phyloP scores from a whole-genome alignment of 1,284 basidiomycete genomes.

The Ceratobasidium sp. region DNA sequence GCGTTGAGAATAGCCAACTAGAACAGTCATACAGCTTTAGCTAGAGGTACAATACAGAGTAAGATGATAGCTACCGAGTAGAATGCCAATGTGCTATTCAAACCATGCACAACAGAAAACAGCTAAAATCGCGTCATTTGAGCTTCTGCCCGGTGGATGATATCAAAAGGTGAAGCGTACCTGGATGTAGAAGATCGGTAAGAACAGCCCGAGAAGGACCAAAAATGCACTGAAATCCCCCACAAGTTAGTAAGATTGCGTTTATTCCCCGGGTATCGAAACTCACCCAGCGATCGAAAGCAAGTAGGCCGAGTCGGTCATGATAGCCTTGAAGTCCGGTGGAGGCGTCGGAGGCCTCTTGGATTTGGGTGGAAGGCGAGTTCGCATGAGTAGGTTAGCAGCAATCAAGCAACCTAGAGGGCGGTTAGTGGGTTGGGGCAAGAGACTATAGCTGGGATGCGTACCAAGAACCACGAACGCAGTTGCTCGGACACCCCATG shows the following conservation, averaged over 20 bases:
- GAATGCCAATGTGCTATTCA: conserved; percentile 36
- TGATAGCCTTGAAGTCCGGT: conserved; percentile 38
- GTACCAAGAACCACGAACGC: conserved; percentile 41
- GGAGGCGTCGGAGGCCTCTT: conserved; percentile 21
- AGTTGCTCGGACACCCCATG: conserved; percentile 62
- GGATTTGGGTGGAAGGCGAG: conserved; percentile 39
- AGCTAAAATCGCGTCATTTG: not conserved
- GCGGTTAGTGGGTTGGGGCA: too few relatives aligned
- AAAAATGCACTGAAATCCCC: conserved; percentile 40
- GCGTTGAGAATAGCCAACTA: conserved; percentile 47
- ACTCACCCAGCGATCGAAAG: conserved; percentile 30
- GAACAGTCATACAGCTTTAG: not conserved
- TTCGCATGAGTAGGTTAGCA: conserved; percentile 46
- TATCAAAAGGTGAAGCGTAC: not conserved
- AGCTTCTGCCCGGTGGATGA: too few relatives aligned
- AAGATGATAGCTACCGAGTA: conserved; percentile 43
- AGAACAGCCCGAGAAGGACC: conserved; percentile 40
- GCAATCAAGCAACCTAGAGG: conserved; percentile 32
- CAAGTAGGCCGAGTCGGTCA: conserved; percentile 24
- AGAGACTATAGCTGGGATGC: too few relatives aligned
- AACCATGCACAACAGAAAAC: conserved; percentile 33
- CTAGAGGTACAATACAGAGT: too few relatives aligned
- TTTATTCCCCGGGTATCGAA: not conserved
- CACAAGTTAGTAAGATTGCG: too few relatives aligned
- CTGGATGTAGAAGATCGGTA: conserved; percentile 41